These are phyloP conservation scores for Sarcodon sp. DNA, from an alignment of 768 basidiomycete species.

Conservation along the genomic window DNA sequence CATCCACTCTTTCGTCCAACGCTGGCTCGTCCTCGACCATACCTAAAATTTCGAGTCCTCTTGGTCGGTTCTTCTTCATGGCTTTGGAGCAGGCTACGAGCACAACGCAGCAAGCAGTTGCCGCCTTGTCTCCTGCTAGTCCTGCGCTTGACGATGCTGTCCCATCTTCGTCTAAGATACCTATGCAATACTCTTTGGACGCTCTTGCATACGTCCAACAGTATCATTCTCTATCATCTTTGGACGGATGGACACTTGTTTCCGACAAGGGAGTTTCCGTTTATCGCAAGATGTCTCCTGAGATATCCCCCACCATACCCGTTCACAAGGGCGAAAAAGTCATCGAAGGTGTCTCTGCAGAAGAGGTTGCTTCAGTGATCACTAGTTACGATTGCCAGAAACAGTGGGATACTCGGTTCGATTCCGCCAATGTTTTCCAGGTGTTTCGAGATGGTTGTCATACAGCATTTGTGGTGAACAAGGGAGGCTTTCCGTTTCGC, in stretches of 20 bases:
- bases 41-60: constrained; percentile 56
- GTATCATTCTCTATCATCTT: constrained; percentile 40
- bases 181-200: constrained; percentile 74
- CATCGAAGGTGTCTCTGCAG: constrained; percentile 86
- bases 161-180: constrained; percentile 45
- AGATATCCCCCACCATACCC: constrained; percentile 70
- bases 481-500: constrained; percentile 81
- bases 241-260: constrained; percentile 64
- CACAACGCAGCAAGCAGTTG: constrained; percentile 68
- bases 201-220: constrained; percentile 72
- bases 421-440: constrained; percentile 55
- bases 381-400: constrained; percentile 58
- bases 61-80: constrained; percentile 60
- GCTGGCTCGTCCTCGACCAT: constrained; percentile 37
- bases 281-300: constrained; percentile 60
- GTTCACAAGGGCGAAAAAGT: constrained; percentile 85
- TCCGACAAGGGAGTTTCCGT: constrained; percentile 68
- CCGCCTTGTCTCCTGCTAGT: constrained; percentile 54
- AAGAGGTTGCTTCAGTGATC: constrained; percentile 73
- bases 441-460: constrained; percentile 64
- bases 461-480: constrained; percentile 61
- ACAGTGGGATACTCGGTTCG: constrained; percentile 82
- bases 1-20: constrained; percentile 6
- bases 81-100: constrained; percentile 63
- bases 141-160: constrained; percentile 24